Evolutionary conservation across 73 alveolate species (phyloP).

Genomic region (Uronychia binucleata): DNA sequence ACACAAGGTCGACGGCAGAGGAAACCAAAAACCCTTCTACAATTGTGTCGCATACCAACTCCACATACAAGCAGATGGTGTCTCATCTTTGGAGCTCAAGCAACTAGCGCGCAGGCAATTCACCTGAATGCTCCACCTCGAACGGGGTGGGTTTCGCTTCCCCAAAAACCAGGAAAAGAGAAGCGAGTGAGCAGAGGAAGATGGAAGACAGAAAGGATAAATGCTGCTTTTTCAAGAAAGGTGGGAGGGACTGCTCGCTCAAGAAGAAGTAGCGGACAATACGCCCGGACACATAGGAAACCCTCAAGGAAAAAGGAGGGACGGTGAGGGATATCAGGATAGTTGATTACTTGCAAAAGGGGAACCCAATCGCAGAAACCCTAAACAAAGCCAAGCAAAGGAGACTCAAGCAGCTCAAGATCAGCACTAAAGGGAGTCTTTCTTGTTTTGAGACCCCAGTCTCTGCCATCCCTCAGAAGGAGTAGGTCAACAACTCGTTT

Average conservation of each 20-base stretch:
- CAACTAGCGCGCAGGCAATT: too few relatives aligned
- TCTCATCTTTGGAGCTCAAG: too few relatives aligned
- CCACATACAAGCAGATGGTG: too few relatives aligned
- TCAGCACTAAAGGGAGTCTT: neutral
- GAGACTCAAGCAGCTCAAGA: neutral
- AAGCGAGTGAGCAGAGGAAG: too few relatives aligned
- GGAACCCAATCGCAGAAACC: neutral
- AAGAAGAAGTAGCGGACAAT: neutral
- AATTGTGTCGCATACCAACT: too few relatives aligned
- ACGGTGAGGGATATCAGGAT: neutral
- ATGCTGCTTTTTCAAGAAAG: neutral
- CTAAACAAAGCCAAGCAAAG: neutral
- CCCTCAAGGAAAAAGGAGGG: neutral
- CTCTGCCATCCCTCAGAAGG: neutral
- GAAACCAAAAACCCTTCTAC: too few relatives aligned
- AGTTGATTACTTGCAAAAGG: neutral
- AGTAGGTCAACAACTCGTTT: neutral
- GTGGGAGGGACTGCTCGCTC: neutral
- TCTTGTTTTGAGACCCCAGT: neutral
- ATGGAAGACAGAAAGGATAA: too few relatives aligned
- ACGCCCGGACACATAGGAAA: neutral
- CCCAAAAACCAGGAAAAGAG: too few relatives aligned
- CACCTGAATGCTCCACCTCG: too few relatives aligned
- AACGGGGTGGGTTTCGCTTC: too few relatives aligned
- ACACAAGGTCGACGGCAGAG: too few relatives aligned